A percentile compares a stretch with the other conserved stretches of the same genome.
Conservation (phyloP, 1,284 basidiomycete species). For the Peniophora sp. region DNA sequence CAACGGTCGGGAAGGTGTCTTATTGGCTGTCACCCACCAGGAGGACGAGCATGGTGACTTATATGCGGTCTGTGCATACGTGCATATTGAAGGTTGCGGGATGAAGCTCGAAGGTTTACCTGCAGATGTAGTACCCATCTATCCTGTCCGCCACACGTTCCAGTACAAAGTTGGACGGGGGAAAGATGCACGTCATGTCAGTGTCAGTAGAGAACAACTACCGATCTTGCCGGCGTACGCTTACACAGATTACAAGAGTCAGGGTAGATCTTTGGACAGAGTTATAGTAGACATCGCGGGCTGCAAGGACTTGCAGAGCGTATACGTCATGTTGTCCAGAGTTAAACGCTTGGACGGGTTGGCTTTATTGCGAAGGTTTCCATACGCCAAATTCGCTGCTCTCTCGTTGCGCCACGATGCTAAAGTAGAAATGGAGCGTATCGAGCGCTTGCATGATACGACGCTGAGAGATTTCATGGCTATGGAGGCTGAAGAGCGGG, state of each 20-base stretch:
- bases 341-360: neutral
- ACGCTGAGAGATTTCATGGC: too few species aligned
- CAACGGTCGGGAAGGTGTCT: slow-evolving; percentile 17
- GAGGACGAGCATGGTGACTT: neutral
- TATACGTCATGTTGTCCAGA: neutral
- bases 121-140: slow-evolving; percentile 1
- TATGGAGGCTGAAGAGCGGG: too few species aligned
- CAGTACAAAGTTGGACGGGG: neutral
- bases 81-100: neutral
- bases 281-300: neutral
- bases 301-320: neutral
- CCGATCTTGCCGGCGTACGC: slow-evolving; percentile 18
- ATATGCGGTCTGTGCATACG: neutral
- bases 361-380: neutral
- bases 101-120: neutral
- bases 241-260: slow-evolving; percentile 21
- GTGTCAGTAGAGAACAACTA: slow-evolving; percentile 11
- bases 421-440: too few species aligned
- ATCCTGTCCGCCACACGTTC: neutral
- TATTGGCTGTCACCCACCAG: slow-evolving; percentile 10
- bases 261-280: slow-evolving; percentile 10
- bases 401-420: too few species aligned
- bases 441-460: too few species aligned
- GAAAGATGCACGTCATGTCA: neutral
- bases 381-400: too few species aligned